Conservation (phyloP, 2,329 filamentous ascomycete species). For the Diplodia corticola region DNA sequence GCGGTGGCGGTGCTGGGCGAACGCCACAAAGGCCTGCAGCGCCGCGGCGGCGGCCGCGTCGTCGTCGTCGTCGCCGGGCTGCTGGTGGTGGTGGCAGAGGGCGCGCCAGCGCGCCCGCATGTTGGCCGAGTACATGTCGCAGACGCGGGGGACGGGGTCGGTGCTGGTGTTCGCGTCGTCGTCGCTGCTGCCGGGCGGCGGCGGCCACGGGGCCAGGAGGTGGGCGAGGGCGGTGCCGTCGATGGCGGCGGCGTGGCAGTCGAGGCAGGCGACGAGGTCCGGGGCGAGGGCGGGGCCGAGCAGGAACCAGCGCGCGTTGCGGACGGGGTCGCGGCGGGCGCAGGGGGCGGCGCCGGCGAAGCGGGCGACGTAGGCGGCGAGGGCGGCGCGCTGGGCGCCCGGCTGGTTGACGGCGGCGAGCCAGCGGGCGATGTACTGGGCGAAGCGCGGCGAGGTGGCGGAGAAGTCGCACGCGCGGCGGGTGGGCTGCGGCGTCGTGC, state of each 20-base stretch:
- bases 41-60: neutral
- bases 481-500: neutral
- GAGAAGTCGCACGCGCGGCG: neutral
- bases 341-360: neutral
- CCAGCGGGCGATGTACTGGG: neutral
- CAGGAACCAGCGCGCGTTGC: neutral
- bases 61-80: too few species aligned
- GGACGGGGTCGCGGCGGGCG: neutral
- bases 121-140: neutral
- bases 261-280: neutral
- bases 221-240: neutral
- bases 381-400: neutral
- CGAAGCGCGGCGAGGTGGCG: neutral
- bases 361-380: neutral
- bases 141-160: neutral
- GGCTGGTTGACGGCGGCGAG: neutral
- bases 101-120: neutral
- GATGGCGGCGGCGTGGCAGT: neutral
- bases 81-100: neutral
- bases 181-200: neutral
- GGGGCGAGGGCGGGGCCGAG: neutral
- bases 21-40: neutral
- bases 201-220: neutral
- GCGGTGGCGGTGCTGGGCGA: neutral
- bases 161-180: neutral